phyloP scores from a whole-genome alignment of 768 basidiomycete species.

The Sporobolomyces pararoseus region DNA sequence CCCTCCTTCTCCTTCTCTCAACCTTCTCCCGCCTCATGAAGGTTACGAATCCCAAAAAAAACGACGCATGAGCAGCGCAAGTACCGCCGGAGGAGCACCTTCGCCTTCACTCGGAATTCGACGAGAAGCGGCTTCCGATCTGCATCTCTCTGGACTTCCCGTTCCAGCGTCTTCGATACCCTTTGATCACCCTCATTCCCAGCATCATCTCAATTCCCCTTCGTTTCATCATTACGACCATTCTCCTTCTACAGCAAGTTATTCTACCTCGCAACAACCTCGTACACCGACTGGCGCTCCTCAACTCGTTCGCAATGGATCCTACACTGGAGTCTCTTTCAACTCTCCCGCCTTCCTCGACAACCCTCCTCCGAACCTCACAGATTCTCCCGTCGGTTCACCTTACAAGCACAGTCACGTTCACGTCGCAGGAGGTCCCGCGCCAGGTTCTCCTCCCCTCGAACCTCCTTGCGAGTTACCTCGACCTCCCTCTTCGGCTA shows the following conservation, averaged over 20 bases:
- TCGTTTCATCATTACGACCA: constrained; percentile 6
- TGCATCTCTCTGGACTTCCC: constrained; percentile 20
- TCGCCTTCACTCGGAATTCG: constrained; percentile 7
- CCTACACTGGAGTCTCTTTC: constrained; percentile 18
- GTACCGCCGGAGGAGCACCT: not conserved
- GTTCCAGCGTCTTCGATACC: not conserved
- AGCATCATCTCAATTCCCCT: not conserved
- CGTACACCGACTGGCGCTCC: constrained; percentile 5
- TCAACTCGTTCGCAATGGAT: constrained; percentile 3
- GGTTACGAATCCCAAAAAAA: constrained; percentile 12
- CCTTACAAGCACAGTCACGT: constrained; percentile 5
- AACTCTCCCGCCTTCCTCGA: constrained; percentile 20
- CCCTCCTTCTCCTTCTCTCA: constrained; percentile 9
- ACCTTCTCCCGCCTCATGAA: constrained; percentile 13
- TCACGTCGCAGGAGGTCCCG: not conserved
- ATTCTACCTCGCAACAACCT: not conserved
- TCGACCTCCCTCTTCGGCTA: not conserved
- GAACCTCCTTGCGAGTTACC: constrained; percentile 5
- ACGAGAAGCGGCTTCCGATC: constrained; percentile 6
- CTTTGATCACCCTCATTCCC: not conserved
- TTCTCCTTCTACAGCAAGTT: not conserved
- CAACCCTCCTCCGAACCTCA: constrained; percentile 3
- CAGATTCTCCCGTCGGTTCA: constrained; percentile 13
- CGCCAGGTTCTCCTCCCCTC: not conserved
- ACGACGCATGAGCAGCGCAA: constrained; percentile 13